These are phyloP conservation scores for Chamaecrista fasciculata DNA, from an alignment of 306 rosid species.

Conservation along the genomic window DNA sequence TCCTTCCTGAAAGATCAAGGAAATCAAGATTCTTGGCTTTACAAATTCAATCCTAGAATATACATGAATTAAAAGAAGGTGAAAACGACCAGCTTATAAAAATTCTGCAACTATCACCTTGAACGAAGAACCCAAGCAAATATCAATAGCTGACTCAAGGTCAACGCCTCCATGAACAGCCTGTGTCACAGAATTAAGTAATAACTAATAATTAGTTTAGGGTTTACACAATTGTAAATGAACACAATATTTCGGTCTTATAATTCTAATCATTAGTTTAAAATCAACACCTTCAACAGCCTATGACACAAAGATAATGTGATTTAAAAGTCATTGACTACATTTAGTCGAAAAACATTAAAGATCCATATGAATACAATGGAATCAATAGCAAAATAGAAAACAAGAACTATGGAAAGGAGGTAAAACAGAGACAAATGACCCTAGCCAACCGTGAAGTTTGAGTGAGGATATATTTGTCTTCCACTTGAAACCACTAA, in stretches of 20 bases:
- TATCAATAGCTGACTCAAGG: conserved; percentile 35
- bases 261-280: not conserved
- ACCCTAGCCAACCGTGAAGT: not conserved
- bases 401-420: not conserved
- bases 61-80: not conserved
- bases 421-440: not conserved
- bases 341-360: not conserved
- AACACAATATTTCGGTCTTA: not conserved
- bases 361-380: not conserved
- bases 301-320: not conserved
- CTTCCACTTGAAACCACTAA: not conserved
- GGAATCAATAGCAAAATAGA: not conserved
- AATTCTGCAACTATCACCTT: conserved; percentile 29
- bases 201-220: too few relatives aligned
- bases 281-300: not conserved
- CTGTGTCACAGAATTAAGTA: conserved; percentile 19
- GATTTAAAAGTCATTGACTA: not conserved
- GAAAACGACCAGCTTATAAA: not conserved
- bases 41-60: not conserved
- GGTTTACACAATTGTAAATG: not conserved
- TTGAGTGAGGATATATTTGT: not conserved
- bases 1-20: conserved; percentile 25
- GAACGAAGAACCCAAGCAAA: conserved; percentile 30
- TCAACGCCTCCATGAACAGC: conserved; percentile 42
- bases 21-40: not conserved